Evolutionary conservation across 2,329 filamentous ascomycete species (phyloP).

Genomic region (Ophiostoma triangulosporum): DNA sequence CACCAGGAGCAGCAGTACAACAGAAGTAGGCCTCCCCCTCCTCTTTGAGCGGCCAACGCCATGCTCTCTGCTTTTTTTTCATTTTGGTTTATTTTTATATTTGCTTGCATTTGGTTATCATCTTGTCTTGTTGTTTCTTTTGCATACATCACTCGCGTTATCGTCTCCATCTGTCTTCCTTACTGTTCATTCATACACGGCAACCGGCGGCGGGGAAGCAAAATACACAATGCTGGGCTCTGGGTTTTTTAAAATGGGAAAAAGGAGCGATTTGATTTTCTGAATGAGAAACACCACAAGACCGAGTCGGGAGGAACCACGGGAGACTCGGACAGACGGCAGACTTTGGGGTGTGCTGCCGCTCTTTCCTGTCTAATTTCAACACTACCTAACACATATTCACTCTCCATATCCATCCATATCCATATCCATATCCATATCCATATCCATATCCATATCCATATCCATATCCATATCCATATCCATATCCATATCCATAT

Average conservation of each 20-base stretch:
- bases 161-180: constrained; percentile 7
- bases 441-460: background rate
- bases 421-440: background rate
- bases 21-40: constrained; percentile 83
- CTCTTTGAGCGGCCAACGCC: background rate
- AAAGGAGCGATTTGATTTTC: constrained; percentile 8
- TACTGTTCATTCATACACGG: constrained; percentile 1
- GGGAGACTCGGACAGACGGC: background rate
- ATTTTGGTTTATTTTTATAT: constrained; percentile 2
- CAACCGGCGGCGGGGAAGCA: constrained; percentile 6
- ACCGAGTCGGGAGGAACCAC: background rate
- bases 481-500: background rate
- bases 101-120: background rate
- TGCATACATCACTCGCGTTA: background rate
- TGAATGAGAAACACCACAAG: constrained; percentile 5
- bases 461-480: too few species aligned
- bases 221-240: background rate
- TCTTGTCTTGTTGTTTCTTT: constrained; percentile 3
- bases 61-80: background rate
- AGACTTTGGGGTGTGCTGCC: background rate
- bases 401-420: background rate
- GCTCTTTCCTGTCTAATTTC: background rate
- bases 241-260: constrained; percentile 5
- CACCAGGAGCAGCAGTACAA: constrained; percentile 99
- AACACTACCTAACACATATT: background rate